Evolutionary conservation across 2,329 filamentous ascomycete species (phyloP).

Genomic region (Neofusicoccum sp.): DNA sequence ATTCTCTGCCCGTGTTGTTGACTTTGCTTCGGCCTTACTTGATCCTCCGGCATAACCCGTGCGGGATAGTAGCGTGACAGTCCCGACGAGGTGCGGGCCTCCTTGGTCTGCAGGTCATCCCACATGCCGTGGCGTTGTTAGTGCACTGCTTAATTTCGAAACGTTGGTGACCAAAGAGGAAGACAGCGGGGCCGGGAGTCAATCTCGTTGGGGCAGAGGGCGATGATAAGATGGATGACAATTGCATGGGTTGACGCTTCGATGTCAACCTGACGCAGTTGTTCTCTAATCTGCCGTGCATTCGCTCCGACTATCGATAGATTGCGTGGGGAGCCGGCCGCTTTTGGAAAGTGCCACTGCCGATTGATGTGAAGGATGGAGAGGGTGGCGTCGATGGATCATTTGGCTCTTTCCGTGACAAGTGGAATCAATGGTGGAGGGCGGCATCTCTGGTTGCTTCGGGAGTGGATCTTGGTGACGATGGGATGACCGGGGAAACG

Average conservation of each 20-base stretch:
- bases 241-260: neutral
- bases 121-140: neutral
- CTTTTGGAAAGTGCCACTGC: too few relatives aligned
- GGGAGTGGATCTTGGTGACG: neutral
- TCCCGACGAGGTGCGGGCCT: neutral
- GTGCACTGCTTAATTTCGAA: neutral
- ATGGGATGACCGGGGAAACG: neutral
- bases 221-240: neutral
- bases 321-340: too few relatives aligned
- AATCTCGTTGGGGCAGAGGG: neutral
- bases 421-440: too few relatives aligned
- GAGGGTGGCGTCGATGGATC: too few relatives aligned
- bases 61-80: neutral
- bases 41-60: slow-evolving; percentile 6
- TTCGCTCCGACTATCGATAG: too few relatives aligned
- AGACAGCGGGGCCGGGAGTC: neutral
- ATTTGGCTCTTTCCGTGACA: too few relatives aligned
- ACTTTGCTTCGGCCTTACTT: neutral
- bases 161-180: neutral
- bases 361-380: too few relatives aligned
- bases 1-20: neutral
- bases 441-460: neutral
- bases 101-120: neutral
- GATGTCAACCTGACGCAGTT: neutral
- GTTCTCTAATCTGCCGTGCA: neutral